Base-by-base conservation (phyloP, 179 eudicot genomes). In the Monotropa hypopitys region DNA sequence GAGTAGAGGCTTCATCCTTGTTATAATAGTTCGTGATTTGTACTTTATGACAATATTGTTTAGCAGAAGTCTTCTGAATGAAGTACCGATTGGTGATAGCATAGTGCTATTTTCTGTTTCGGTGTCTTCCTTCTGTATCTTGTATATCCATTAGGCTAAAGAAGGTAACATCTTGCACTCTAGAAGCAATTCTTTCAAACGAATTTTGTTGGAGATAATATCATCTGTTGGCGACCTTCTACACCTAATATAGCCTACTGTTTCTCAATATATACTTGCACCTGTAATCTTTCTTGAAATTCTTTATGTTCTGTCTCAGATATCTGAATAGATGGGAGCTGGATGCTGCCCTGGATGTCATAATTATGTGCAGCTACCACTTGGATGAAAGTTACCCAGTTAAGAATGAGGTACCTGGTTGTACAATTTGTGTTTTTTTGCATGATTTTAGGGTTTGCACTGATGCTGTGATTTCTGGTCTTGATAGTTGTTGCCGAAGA, bases 331-430 rank as follows among this genome's bases (percentile, higher is more conserved):
- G 85, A 72, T 96, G 99, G 99, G 97, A 96, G 76, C 83, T 96
- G 77, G 94, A 90, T 88, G 91, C 91, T 80, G 97, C 99, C 77
- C 83, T 90, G 86, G 98, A 96, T 88, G 98, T 96, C 68, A 93
- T 96, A 79, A 91, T 96, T 68, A 96, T 96, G 98, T 96, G 99
- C 81, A 91, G 89, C 85, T 96, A 97, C 84, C 99, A 96, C 86
- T 87, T 96, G 84, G 77, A 88, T 66, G 90, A 86, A 62, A 84
- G 79, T 76, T 91, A 88, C 72, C 91, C 93, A 51, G 80, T 89
- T 38, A 93, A 84, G 85, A 74, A 78, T 81, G 94, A 91, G 98
- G 99, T 95, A 74, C 32, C 3, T 59, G 76, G 46, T 54, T 53
- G 57, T 77, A 21, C 49, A 53, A n/a, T 13, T 49, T n/a, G 4